Percentiles rank a stretch among this genome's conserved stretches.
Evolutionary conservation across 768 basidiomycete species (phyloP).

Genomic region (Pisolithus tinctorius): DNA sequence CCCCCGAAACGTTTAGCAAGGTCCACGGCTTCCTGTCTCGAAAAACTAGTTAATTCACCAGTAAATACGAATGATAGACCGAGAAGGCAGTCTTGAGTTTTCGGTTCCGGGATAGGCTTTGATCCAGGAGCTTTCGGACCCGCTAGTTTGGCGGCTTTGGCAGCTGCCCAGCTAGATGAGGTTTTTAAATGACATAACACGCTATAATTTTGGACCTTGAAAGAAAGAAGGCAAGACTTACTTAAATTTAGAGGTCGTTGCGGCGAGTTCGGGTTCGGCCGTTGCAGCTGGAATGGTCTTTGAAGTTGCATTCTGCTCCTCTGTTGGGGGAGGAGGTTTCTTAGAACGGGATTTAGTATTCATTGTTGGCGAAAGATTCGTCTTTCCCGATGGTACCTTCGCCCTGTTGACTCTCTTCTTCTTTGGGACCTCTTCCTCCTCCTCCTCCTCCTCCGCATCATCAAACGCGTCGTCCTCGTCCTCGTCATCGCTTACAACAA

Average conservation of each 20-base stretch:
- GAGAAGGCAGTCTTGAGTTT: slow-evolving; percentile 73
- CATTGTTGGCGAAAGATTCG: neutral
- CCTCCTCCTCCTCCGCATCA: slow-evolving; percentile 11
- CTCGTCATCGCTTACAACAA: slow-evolving; percentile 23
- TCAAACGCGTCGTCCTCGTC: slow-evolving; percentile 19
- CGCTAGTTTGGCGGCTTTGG: slow-evolving; percentile 54
- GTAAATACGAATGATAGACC: slow-evolving; percentile 95
- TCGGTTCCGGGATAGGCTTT: slow-evolving; percentile 60
- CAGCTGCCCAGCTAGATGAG: slow-evolving; percentile 39
- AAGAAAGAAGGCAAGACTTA: slow-evolving; percentile 5
- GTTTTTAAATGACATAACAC: neutral
- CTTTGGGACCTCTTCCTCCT: slow-evolving; percentile 6
- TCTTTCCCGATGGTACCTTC: neutral
- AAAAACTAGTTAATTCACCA: slow-evolving; percentile 81
- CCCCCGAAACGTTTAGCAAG: slow-evolving; percentile 90
- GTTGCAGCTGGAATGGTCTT: no score
- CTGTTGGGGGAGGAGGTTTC: no score
- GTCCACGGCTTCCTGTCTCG: slow-evolving; percentile 81
- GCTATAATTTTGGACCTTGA: neutral
- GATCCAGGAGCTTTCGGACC: slow-evolving; percentile 53
- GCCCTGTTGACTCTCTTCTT: slow-evolving; percentile 2
- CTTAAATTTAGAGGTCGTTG: slow-evolving; percentile 15
- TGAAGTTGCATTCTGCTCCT: no score
- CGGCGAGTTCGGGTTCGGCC: no score
- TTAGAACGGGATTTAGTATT: slow-evolving; percentile 9